A percentile compares a stretch with the other conserved stretches of the same genome.
phyloP scores from a whole-genome alignment of 1,284 basidiomycete species.

The Coniferiporia sulphurascens region DNA sequence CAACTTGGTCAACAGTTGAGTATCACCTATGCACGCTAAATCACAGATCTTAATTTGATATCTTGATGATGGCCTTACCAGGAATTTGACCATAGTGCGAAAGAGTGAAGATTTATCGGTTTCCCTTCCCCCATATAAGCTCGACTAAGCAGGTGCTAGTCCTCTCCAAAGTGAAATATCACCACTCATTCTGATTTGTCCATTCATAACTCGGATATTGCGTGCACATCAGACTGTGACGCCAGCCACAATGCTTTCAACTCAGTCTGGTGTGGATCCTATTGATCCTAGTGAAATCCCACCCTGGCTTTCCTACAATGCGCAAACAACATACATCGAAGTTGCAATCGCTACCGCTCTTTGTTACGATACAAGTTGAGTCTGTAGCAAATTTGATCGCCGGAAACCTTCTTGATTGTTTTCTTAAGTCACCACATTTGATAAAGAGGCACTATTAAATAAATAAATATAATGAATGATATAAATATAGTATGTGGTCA shows the following conservation, averaged over 20 bases:
- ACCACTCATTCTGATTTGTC: not conserved
- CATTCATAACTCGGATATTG: too few species aligned
- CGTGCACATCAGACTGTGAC: not conserved
- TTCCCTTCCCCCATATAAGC: too few species aligned
- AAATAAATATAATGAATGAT: too few species aligned
- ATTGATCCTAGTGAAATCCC: not conserved
- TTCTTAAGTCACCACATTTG: conserved; percentile 1
- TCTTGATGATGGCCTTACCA: too few species aligned
- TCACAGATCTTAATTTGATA: too few species aligned
- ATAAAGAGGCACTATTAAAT: conserved; percentile 3
- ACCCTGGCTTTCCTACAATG: not conserved
- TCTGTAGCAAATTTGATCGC: not conserved
- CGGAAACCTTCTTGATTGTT: not conserved
- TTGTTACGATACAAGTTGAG: conserved; percentile 6
- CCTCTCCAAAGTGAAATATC: too few species aligned
- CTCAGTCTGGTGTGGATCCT: not conserved
- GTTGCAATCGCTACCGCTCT: not conserved
- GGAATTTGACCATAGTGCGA: too few species aligned
- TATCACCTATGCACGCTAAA: too few species aligned
- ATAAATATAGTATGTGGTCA: too few species aligned
- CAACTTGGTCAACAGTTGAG: too few species aligned
- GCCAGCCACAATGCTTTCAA: conserved; percentile 34
- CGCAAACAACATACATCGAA: not conserved
- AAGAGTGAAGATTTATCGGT: too few species aligned
- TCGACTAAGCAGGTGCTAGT: too few species aligned